phyloP scores from a whole-genome alignment of 108 stramenopile species.

The Discostella stelligeroides region DNA sequence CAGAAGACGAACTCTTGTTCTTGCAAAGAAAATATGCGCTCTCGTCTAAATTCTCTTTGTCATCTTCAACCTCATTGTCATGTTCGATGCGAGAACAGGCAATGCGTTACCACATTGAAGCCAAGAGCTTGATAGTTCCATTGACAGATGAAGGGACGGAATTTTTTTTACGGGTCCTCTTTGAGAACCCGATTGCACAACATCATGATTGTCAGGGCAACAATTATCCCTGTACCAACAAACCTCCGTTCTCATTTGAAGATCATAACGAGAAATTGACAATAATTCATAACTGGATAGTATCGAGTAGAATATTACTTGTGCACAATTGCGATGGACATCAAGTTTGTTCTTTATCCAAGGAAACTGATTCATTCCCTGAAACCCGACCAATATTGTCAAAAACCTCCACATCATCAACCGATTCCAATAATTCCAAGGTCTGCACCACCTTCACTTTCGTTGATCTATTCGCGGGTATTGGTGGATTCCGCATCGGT shows the following conservation, averaged over 20 bases:
- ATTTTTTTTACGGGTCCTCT: constrained; percentile 18
- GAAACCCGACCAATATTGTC: too few species aligned
- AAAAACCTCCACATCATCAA: background rate
- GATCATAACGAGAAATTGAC: background rate
- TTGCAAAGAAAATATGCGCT: constrained; percentile 13
- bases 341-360: constrained; percentile 15
- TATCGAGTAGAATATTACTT: constrained; percentile 1
- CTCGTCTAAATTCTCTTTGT: background rate
- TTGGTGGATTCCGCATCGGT: constrained; percentile 42
- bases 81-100: background rate
- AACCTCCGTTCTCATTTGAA: background rate
- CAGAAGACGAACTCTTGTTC: constrained; percentile 27
- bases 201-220: background rate
- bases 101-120: constrained; percentile 7
- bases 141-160: constrained; percentile 28
- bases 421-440: background rate
- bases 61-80: background rate
- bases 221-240: background rate
- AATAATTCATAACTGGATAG: constrained; percentile 16
- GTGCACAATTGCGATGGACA: constrained; percentile 31
- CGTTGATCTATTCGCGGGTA: constrained; percentile 45
- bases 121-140: constrained; percentile 33
- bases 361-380: constrained; percentile 30
- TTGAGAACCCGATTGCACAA: constrained; percentile 1
- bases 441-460: constrained; percentile 24